Evolutionary conservation across 1,139 yeast genomes (phyloP), one percentile per base, ranked within the genome.

Genomic region (Cylindricascospora bacillispora): DNA sequence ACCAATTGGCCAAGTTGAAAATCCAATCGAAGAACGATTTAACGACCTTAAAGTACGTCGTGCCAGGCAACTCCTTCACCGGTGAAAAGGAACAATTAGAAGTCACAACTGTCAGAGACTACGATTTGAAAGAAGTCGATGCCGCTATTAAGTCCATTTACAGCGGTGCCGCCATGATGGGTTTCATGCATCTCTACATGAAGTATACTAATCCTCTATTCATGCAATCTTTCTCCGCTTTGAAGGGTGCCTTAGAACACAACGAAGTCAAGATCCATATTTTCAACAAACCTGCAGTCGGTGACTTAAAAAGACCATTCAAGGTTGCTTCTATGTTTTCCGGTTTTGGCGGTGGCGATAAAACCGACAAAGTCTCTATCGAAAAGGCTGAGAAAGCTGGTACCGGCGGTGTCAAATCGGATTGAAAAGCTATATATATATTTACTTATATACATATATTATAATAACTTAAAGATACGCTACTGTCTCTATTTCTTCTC

Each of bases 221-320:
- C 47, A 81, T 89, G 83, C 98, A 89, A 66, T 76, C 89, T 39
- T 70, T 92, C 47, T 73, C 93, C 33, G 89, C 95, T 31, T 65
- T 92, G 49, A 89, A 89, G 70, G 63, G 79, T 45, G 95, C 94
- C 31, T 63, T 85, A 40, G 98, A 92, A 64, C 66, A 82, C 49
- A 86, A 86, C 63, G 77, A 85, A 49, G 94, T 86, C 49, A 77
- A 82, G 67, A 82, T 92, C 57, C 95, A 89, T 57, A 54, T 89
- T 38, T 82, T 79, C 52, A 89, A 89, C 45, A 63, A 70, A 49
- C 73, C 92, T 26, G 93, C 97, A 24, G 49, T 71, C 33, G 97
- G 97, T 45, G 95, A 82, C 50, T 73, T 85, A 60, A 82, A 85
- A 73, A 80, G 99, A 67, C 99, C 99, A 26, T 89, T 92, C 76